A percentile compares a stretch with the other conserved stretches of the same genome.
Conservation (phyloP, 768 basidiomycete genomes). For the Chlorophyllum brunneum region DNA sequence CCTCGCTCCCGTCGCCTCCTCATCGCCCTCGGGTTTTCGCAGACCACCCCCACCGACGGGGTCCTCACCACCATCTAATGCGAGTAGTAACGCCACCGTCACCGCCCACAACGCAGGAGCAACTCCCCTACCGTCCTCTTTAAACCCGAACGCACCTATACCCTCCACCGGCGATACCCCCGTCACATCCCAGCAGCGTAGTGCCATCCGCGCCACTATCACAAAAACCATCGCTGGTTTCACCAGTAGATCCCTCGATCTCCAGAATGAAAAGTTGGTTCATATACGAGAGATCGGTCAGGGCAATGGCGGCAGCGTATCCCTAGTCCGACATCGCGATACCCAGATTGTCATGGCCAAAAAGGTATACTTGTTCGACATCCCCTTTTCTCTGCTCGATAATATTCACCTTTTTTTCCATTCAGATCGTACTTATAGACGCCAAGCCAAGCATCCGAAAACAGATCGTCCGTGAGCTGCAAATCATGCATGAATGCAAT, state of each 20-base stretch:
- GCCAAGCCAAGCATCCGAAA: conserved; percentile 94
- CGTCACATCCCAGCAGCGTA: conserved; percentile 9
- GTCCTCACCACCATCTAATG: not conserved
- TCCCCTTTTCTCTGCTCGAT: not conserved
- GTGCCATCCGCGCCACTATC: conserved; percentile 20
- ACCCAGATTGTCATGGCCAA: conserved; percentile 96
- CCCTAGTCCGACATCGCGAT: conserved; percentile 89
- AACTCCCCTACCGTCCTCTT: conserved; percentile 1
- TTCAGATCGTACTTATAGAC: conserved; percentile 89
- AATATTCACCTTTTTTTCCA: not conserved
- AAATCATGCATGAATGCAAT: conserved; percentile 98
- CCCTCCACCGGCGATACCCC: conserved; percentile 21
- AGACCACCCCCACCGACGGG: conserved; percentile 9
- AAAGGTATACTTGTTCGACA: conserved; percentile 71
- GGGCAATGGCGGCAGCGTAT: conserved; percentile 97
- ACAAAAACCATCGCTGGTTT: conserved; percentile 21
- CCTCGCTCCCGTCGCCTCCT: conserved; percentile 11
- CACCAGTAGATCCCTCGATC: conserved; percentile 36
- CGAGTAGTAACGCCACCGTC: not conserved
- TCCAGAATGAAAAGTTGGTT: conserved; percentile 85
- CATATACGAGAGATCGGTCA: conserved; percentile 89
- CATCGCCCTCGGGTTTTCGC: conserved; percentile 2
- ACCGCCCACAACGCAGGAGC: conserved; percentile 14
- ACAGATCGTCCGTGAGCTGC: conserved; percentile 95
- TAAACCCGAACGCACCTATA: conserved; percentile 3